Percentiles rank a stretch among this genome's conserved stretches.
Conservation (phyloP, 768 basidiomycete genomes). For the Podaxis sp. region DNA sequence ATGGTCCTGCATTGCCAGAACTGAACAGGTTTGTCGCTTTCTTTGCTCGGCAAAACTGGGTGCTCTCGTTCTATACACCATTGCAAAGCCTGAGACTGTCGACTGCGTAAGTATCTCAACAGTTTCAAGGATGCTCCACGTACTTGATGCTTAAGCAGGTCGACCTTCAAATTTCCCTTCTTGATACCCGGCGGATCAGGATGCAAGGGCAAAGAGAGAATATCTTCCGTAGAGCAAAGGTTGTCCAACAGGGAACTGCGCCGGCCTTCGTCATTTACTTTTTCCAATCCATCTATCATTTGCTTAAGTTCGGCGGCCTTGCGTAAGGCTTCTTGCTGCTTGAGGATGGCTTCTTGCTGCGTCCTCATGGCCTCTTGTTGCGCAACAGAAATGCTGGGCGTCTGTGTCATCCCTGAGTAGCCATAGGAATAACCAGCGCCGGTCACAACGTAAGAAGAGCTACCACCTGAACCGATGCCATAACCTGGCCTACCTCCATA, state of each 20-base stretch:
- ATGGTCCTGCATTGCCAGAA: conserved; percentile 79
- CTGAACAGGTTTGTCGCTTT: conserved; percentile 74
- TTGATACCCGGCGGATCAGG: conserved; percentile 68
- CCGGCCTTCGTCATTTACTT: conserved; percentile 74
- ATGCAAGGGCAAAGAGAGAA: conserved; percentile 68
- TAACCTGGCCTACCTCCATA: neutral
- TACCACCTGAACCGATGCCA: neutral
- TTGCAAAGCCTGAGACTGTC: conserved; percentile 75
- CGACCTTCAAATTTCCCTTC: conserved; percentile 64
- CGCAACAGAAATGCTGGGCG: conserved; percentile 3
- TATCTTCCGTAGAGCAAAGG: conserved; percentile 65
- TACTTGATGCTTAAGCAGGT: conserved; percentile 85
- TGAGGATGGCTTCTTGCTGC: conserved; percentile 39
- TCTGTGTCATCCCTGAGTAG: neutral
- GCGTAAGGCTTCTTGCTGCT: conserved; percentile 49
- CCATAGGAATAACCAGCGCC: neutral
- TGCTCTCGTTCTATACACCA: conserved; percentile 87
- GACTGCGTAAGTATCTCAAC: neutral
- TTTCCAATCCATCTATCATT: conserved; percentile 66
- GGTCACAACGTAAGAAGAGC: neutral
- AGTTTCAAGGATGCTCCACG: neutral
- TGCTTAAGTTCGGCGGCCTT: conserved; percentile 68
- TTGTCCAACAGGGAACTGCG: conserved; percentile 70
- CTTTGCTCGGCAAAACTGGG: conserved; percentile 66
- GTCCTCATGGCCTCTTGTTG: conserved; percentile 28